Evolutionary conservation across 257 asterid genomes (phyloP), one percentile per base, ranked within the genome.

Genomic region (Catharanthus roseus): DNA sequence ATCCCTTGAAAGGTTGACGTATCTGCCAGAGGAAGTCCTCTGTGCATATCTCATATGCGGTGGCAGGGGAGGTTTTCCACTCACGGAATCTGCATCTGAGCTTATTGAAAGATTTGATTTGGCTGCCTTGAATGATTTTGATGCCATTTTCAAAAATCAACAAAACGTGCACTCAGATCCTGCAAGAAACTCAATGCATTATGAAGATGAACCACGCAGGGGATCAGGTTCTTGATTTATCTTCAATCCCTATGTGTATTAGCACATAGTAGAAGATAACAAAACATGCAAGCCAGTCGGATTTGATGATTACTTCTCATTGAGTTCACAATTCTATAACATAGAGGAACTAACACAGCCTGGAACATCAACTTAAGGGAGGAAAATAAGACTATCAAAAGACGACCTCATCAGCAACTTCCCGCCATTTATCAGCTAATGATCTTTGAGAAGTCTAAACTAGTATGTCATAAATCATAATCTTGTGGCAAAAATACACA

Each of bases 1-100:
- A 19, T 91, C 99, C 82, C 96, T 81, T 1, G 99, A 95, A 45
- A 88, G 70, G 83, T 89, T 89, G 56, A 88, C 96, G 74, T 95
- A 91, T 44, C 96, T 87, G 26, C 99, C 99, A 0, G 99, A 91
- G 0, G 91, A 82, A 29, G 96, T 89, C 75, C 96, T 77, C 77
- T 91, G 78, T 1, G 96, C 82, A 77, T 89, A 91, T 68, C 91
- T 93, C 72, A 93, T 97, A 0, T 73, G 36, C 4, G 85, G 92
- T 47, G 86, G 85, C 19, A 71, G 72, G 11, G 84, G 69, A 19
- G 78, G 79, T 53, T 86, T 82, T 65, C 85, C 88, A 10, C 42
- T 55, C 44, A 81, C 87, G 12, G 85, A 66, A 41, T 88, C 95
- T 8, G 60, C 67, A 70, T 88, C 91, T 1, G 95, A 88, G 24